Conservation (phyloP, 2,329 filamentous ascomycete species). For the Ophiosphaerella herpotricha region DNA sequence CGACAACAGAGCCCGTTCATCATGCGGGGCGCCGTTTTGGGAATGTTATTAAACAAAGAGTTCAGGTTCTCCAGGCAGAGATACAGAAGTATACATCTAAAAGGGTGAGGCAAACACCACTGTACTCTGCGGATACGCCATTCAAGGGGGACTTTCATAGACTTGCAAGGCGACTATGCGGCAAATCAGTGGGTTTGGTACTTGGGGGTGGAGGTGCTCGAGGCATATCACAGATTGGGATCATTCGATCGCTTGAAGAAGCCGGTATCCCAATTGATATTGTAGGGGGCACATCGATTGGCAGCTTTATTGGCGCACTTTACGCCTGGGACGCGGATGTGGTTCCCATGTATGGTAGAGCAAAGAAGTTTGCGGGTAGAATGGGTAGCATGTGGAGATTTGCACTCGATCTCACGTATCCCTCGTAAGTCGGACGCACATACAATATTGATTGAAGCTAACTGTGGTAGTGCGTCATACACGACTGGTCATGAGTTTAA, state of each 20-base stretch:
- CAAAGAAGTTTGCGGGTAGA: slow-evolving; percentile 96
- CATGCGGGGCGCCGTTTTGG: slow-evolving; percentile 78
- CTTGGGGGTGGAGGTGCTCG: slow-evolving; percentile 91
- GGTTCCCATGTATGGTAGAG: slow-evolving; percentile 93
- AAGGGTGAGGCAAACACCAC: slow-evolving; percentile 82
- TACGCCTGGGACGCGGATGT: slow-evolving; percentile 97
- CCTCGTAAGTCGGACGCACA: slow-evolving; percentile 59
- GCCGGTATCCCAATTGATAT: slow-evolving; percentile 95
- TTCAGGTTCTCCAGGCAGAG: slow-evolving; percentile 93
- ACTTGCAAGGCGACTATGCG: slow-evolving; percentile 84
- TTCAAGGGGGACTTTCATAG: slow-evolving; percentile 98
- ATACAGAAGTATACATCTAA: slow-evolving; percentile 97
- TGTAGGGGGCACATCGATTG: slow-evolving; percentile 93
- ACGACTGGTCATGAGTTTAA: slow-evolving; percentile 99
- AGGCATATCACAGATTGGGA: slow-evolving; percentile 89
- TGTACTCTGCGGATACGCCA: slow-evolving; percentile 88
- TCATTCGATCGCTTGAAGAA: slow-evolving; percentile 94
- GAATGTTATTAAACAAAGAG: slow-evolving; percentile 84
- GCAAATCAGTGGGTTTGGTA: slow-evolving; percentile 92
- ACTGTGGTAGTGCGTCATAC: slow-evolving; percentile 69
- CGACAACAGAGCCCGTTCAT: slow-evolving; percentile 75
- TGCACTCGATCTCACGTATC: slow-evolving; percentile 92
- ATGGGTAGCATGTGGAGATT: slow-evolving; percentile 99
- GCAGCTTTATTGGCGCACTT: slow-evolving; percentile 89
- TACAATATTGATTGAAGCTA: slow-evolving; percentile 7